Evolutionary conservation across 257 asterid genomes (phyloP).

Genomic region (Paraleonurus japonicus): DNA sequence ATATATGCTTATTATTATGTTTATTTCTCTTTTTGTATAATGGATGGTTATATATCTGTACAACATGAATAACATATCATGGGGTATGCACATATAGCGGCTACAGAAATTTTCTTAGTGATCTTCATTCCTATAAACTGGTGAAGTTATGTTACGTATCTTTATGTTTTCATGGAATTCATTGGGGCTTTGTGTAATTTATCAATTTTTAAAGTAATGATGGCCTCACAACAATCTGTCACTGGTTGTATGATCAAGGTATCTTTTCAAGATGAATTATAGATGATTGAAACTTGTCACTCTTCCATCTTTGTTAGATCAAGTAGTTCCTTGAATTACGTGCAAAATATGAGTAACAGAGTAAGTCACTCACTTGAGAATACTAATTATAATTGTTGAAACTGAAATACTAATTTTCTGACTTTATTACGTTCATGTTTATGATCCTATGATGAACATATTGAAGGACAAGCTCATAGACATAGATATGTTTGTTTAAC

Average conservation of each 20-base stretch:
- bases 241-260: neutral
- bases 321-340: neutral
- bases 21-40: neutral
- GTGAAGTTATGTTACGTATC: neutral
- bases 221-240: neutral
- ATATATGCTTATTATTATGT: neutral
- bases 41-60: too few relatives aligned
- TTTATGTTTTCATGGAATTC: neutral
- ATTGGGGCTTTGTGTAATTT: neutral
- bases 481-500: neutral
- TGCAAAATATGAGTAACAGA: neutral
- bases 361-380: neutral
- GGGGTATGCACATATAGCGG: neutral
- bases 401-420: neutral
- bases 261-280: neutral
- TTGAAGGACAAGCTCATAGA: conserved; percentile 16
- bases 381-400: neutral
- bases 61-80: neutral
- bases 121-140: neutral
- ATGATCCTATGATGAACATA: conserved; percentile 2
- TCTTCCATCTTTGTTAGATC: neutral
- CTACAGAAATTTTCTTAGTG: conserved; percentile 4
- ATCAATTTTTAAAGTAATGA: neutral
- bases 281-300: neutral
- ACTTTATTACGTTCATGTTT: neutral